Conservation (phyloP, 2,329 filamentous ascomycete genomes). For the Colletotrichum nymphaeae region DNA sequence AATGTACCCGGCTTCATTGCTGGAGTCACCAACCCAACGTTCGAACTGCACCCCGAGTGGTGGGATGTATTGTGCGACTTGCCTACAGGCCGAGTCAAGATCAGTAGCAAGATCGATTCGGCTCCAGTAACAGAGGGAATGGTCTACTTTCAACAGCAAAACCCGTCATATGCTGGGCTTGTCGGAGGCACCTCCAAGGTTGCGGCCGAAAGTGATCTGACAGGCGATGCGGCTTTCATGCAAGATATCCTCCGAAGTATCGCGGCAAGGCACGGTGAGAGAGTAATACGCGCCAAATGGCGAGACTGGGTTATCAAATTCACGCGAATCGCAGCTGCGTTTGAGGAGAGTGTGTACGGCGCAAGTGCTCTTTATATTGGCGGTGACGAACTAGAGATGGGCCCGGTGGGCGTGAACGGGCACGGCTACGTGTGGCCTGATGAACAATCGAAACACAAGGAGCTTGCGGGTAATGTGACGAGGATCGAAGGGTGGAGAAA, state of each 20-base stretch:
- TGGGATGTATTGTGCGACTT: slow-evolving; percentile 98
- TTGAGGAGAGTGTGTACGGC: slow-evolving; percentile 95
- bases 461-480: slow-evolving; percentile 91
- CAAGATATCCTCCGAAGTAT: slow-evolving; percentile 86
- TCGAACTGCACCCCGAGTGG: slow-evolving; percentile 95
- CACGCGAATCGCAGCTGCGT: slow-evolving; percentile 89
- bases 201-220: slow-evolving; percentile 70
- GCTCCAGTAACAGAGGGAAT: slow-evolving; percentile 87
- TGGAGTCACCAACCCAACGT: slow-evolving; percentile 96
- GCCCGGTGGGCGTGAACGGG: slow-evolving; percentile 72
- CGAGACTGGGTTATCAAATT: slow-evolving; percentile 95
- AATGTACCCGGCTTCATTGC: slow-evolving; percentile 98
- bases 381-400: slow-evolving; percentile 74
- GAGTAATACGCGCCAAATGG: slow-evolving; percentile 92
- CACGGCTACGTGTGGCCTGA: slow-evolving; percentile 97
- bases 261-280: slow-evolving; percentile 86
- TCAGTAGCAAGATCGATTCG: slow-evolving; percentile 86
- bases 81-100: slow-evolving; percentile 91
- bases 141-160: slow-evolving; percentile 87
- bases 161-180: slow-evolving; percentile 66
- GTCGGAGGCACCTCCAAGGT: slow-evolving; percentile 55
- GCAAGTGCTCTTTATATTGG: slow-evolving; percentile 90
- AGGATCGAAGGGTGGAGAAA: slow-evolving; percentile 97
- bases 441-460: slow-evolving; percentile 81
- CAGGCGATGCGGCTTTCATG: slow-evolving; percentile 92